Evolutionary conservation across 192 early-diverging fungal genomes (phyloP).

Genomic region (Podila minutissima): DNA sequence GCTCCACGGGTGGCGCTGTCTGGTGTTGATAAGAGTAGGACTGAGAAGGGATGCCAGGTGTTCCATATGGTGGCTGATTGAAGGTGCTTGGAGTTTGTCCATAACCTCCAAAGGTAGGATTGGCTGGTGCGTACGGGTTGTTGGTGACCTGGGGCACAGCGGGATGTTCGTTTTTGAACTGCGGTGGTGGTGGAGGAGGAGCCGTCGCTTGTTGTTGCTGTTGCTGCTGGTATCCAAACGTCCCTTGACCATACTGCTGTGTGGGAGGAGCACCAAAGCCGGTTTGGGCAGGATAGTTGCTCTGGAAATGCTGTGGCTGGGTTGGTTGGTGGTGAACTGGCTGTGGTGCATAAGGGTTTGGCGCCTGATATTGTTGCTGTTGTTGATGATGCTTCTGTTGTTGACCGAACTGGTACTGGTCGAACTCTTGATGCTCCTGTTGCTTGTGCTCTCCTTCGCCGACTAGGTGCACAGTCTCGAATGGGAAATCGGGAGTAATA

Average conservation of each 20-base stretch:
- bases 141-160: conserved; percentile 32
- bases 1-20: conserved; percentile 28
- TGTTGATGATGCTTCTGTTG: conserved; percentile 39
- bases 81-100: conserved; percentile 12
- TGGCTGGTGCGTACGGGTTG: conserved; percentile 42
- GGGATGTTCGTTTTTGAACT: conserved; percentile 13
- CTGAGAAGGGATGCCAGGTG: conserved; percentile 8
- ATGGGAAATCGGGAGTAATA: conserved; percentile 69
- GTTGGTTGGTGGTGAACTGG: conserved; percentile 5
- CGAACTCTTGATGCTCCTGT: conserved; percentile 22
- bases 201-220: conserved; percentile 20
- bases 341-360: conserved; percentile 7
- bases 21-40: conserved; percentile 32
- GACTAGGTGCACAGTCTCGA: conserved; percentile 64
- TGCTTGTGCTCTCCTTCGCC: conserved; percentile 54
- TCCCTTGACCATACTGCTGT: conserved; percentile 15
- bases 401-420: conserved; percentile 34
- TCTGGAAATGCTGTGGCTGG: neutral
- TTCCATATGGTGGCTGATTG: conserved; percentile 5
- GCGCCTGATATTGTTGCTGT: conserved; percentile 25
- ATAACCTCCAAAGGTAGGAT: conserved; percentile 15
- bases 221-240: conserved; percentile 35
- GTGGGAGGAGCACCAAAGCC: conserved; percentile 9
- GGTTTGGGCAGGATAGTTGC: conserved; percentile 6
- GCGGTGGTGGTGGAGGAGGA: conserved; percentile 38